Evolutionary conservation across 177 flowering plant genomes (phyloP), one percentile per base, ranked within the genome.

Genomic region (Vitis hybrid): DNA sequence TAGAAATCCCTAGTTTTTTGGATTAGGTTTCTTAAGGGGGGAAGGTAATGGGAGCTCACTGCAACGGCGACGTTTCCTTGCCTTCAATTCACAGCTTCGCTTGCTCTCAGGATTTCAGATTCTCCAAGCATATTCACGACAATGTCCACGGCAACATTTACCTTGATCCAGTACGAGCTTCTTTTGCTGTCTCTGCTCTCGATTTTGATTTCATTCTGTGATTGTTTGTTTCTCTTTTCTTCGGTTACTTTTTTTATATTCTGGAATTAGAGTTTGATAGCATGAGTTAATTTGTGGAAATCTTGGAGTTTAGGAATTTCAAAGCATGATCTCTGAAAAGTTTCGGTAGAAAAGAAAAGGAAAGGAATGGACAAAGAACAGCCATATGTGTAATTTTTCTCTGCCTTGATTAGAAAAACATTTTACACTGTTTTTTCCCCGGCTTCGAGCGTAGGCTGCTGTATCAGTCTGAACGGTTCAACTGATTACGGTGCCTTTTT

Each of bases 61-160:
- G 65, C 83, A 71, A 76, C 62, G 82, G 68, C 48, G 82, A 81
- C 3, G 19, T 76, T 63, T 58, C 76, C 19, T 52, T 71, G 27
- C n/a, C 71, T 19, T 72, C 76, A 14, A 5, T 24, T 2, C 19
- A 68, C 67, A 27, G 35, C 51, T 67, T 69, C 59, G 57, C 52
- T 5, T 59, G 79, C 49, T 56, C 76, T 10, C 73, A 68, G 12
- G 86, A 83, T 64, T 72, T 78, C 54, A 62, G 91, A 21, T 70
- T 65, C 66, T 80, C 84, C 56, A 94, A 94, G 80, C 85, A 82
- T 55, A 88, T 94, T 60, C 81, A 83, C 72, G 98, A 94, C 60
- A 94, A 94, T 70, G 97, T 94, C 69, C 98, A 94, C 56, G 97
- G 95, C 73, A 84, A 75, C 87, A 94, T 94, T 71, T 84, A 78